phyloP scores from a whole-genome alignment of 352 stramenopile species.

The Achlya hypogyna region DNA sequence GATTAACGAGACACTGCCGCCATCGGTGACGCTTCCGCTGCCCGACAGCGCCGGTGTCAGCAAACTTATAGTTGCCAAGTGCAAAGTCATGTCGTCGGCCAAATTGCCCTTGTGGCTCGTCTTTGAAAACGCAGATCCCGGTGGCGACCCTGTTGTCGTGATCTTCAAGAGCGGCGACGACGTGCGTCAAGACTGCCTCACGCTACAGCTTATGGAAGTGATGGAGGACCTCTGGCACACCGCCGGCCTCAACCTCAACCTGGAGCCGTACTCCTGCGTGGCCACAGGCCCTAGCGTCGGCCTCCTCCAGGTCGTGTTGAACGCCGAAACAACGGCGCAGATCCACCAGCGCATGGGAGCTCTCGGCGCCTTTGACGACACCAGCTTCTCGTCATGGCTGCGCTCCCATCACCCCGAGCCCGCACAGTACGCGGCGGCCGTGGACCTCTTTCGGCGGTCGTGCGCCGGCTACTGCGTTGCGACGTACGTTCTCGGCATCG shows the following conservation, averaged over 20 bases:
- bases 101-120: slow-evolving; percentile 83
- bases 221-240: slow-evolving; percentile 53
- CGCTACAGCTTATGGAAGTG: slow-evolving; percentile 47
- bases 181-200: slow-evolving; percentile 70
- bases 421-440: neutral
- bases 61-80: slow-evolving; percentile 80
- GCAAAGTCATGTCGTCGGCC: slow-evolving; percentile 78
- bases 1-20: too few species aligned
- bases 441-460: slow-evolving; percentile 21
- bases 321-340: neutral
- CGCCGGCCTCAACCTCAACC: slow-evolving; percentile 33
- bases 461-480: slow-evolving; percentile 35
- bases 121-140: slow-evolving; percentile 64
- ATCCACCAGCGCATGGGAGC: neutral
- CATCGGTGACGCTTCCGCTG: too few species aligned
- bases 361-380: slow-evolving; percentile 4
- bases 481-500: slow-evolving; percentile 47
- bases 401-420: neutral
- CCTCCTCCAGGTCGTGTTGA: neutral
- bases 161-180: slow-evolving; percentile 38
- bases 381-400: neutral
- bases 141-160: neutral
- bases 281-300: slow-evolving; percentile 22
- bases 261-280: slow-evolving; percentile 45
- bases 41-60: too few species aligned